These are phyloP conservation scores for Candida nitratophila DNA, from an alignment of 805 yeast genomes.

Conservation along the genomic window DNA sequence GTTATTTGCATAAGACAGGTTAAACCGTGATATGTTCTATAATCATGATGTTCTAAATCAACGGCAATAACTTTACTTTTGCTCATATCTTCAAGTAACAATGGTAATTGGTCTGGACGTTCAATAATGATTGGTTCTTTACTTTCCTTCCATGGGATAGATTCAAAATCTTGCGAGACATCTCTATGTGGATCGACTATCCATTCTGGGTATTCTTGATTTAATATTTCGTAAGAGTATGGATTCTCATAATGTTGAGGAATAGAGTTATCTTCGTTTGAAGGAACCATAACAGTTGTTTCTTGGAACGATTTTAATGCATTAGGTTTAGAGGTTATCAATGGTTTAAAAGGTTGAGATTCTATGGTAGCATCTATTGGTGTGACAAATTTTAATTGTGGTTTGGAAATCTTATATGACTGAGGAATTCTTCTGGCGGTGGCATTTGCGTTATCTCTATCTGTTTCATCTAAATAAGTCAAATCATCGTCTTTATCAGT, in stretches of 20 bases:
- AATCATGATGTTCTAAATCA: slow-evolving; percentile 95
- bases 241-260: slow-evolving; percentile 75
- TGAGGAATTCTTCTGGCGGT: slow-evolving; percentile 4
- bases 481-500: slow-evolving; percentile 16
- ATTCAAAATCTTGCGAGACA: slow-evolving; percentile 19
- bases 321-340: slow-evolving; percentile 65
- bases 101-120: slow-evolving; percentile 38
- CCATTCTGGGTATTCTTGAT: slow-evolving; percentile 59
- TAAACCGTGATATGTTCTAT: slow-evolving; percentile 81
- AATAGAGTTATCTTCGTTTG: slow-evolving; percentile 25
- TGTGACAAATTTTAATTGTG: slow-evolving; percentile 54
- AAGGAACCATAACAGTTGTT: slow-evolving; percentile 31
- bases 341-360: slow-evolving; percentile 69
- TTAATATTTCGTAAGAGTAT: slow-evolving; percentile 65
- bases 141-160: slow-evolving; percentile 53
- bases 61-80: slow-evolving; percentile 67
- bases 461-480: slow-evolving; percentile 51
- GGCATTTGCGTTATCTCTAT: slow-evolving; percentile 16
- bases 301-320: slow-evolving; percentile 52
- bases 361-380: slow-evolving; percentile 59
- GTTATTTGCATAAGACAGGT: slow-evolving; percentile 93
- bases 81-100: slow-evolving; percentile 48
- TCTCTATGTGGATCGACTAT: slow-evolving; percentile 45
- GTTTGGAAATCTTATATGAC: slow-evolving; percentile 37
- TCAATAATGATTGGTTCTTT: slow-evolving; percentile 71